Evolutionary conservation across 805 yeast species (phyloP).

Genomic region (Candida ascalaphidarum): DNA sequence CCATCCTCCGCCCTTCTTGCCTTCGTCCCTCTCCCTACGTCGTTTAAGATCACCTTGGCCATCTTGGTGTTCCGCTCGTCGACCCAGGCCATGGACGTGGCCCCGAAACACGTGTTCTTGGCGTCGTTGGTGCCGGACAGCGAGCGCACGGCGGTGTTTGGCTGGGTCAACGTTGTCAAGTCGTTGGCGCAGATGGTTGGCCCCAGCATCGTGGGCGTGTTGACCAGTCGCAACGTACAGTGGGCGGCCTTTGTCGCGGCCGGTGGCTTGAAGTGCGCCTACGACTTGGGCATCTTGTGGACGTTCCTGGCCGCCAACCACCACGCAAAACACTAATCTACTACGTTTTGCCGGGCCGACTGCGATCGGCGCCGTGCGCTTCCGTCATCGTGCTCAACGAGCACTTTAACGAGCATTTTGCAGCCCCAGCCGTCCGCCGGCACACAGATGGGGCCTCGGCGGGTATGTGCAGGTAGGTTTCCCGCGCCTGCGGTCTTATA

Average conservation of each 20-base stretch:
- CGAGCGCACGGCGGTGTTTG: conserved; percentile 35
- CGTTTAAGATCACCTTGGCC: conserved; percentile 19
- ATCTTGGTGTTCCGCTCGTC: conserved; percentile 26
- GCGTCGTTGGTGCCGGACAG: conserved; percentile 31
- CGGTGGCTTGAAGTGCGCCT: conserved; percentile 28
- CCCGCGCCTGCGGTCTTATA: too few species aligned
- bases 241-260: conserved; percentile 36
- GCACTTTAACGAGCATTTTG: too few species aligned
- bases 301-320: conserved; percentile 17
- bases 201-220: conserved; percentile 32
- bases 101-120: conserved; percentile 40
- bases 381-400: too few species aligned
- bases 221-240: conserved; percentile 26
- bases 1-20: conserved; percentile 33
- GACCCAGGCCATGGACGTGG: conserved; percentile 40
- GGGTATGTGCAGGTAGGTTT: too few species aligned
- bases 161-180: conserved; percentile 36
- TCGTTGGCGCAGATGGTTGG: conserved; percentile 35
- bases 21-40: conserved; percentile 29
- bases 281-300: conserved; percentile 31
- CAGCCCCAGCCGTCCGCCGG: too few species aligned
- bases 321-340: conserved; percentile 7
- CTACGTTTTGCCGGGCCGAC: too few species aligned
- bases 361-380: too few species aligned
- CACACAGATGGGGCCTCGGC: too few species aligned